Evolutionary conservation across 352 stramenopile species (phyloP), one percentile per base, ranked within the genome.

Genomic region (Pythium rhizo-oryzae): DNA sequence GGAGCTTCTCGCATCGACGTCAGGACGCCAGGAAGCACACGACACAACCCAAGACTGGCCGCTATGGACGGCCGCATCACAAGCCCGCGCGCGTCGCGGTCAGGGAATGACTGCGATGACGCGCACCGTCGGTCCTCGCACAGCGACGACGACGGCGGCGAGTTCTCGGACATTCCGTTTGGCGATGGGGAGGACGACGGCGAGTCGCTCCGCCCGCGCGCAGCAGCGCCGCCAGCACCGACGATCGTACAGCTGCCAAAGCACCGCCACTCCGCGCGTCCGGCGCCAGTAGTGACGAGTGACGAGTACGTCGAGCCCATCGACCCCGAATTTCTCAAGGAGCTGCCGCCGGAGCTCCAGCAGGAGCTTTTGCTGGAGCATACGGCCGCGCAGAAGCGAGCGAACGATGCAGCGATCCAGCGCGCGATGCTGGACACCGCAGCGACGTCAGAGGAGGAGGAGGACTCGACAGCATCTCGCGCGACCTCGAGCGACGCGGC

Each of bases 271-370:
- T 33, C 28, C 6, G 6, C 28, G 28, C 50, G 21, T 33, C 1
- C 18, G 19, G 1, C 28, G 18, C 23, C 39, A 0, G 24, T 13
- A 7, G n/a, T 43, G 30, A 16, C 65, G 15, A 4, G 23, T 9
- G 7, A 37, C 11, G n/a, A 58, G 6, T 12, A 25, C 16, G 33
- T 76, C 2, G 54, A 66, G 18, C 54, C 35, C 1, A 78, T 92
- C 25, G 81, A 92, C 71, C 72, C 75, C 1, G 72, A 74, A 21
- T 72, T 87, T 35, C 78, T 90, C n/a, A 74, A 75, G 1, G 81
- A 74, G 59, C 65, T 90, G n/a, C 84, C 81, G 1, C 37, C 25
- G 8, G 80, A 90, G 41, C 82, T 92, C 39, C 84, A 90, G 58
- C 59, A 82, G 25, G 80, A 92, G 55, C 69, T 41, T 8, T 41